Evolutionary conservation across 768 basidiomycete species (phyloP), one percentile per base, ranked within the genome.

Genomic region (Agaricus blazei): DNA sequence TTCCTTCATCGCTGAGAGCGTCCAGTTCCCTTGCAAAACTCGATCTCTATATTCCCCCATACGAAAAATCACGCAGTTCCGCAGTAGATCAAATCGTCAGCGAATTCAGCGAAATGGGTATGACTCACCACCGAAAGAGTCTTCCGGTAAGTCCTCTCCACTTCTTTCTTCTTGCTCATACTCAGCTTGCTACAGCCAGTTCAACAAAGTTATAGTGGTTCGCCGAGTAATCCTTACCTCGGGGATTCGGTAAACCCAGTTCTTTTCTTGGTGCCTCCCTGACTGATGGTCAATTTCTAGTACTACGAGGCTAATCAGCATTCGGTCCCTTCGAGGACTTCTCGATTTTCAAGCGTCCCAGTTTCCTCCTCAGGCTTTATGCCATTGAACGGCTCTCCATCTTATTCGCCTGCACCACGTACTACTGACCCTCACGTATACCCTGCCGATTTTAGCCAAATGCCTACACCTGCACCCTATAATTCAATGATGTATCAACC

Each of bases 11-110:
- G 5, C 63, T 90, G 36, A 73, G 83, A 41, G 70, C 80, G 19
- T 87, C 88, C 4, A 81, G 71, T 60, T 85, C 87, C 23, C 70
- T 80, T 45, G 81, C 81, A 9, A 73, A 78, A 37, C 69, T 85
- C 4, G 85, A 89, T 60, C 71, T 91, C 19, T 93, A 93, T 64
- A 80, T 80, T 37, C 82, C 88, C 0, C 82, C 83, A 1, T 93
- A 93, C 62, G 88, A 90, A 57, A 78, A 77, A 48, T 71, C 37
- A 74, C 69, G 59, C 67, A 68, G 29, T 56, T 64, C 76, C 14
- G 71, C 77, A 1, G 65, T 85, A 26, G 85, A 86, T 58, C 72
- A 74, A 40, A 53, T 89, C n/a, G 67, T 81, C 23, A 79, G 78
- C 55, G 84, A 87, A 48, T 85, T 91, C 58, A 78, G 78, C 14